Evolutionary conservation across 768 basidiomycete species (phyloP).

Genomic region (Termitomyces sp.): DNA sequence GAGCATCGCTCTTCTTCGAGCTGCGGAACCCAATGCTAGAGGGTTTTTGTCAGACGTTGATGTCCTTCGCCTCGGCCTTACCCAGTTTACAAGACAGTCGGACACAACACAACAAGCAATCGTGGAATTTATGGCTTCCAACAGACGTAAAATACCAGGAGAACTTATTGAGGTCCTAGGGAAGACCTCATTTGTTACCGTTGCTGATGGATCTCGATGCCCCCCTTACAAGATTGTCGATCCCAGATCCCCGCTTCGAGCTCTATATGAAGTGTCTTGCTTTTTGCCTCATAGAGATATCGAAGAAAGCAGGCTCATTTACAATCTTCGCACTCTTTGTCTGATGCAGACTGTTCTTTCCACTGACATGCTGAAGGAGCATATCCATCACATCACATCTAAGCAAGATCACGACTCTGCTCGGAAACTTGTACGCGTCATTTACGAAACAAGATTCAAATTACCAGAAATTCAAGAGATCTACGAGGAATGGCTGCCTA

Average conservation of each 20-base stretch:
- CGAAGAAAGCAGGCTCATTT: slow-evolving; percentile 12
- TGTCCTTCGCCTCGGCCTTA: slow-evolving; percentile 23
- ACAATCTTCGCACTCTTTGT: slow-evolving; percentile 17
- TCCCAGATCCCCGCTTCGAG: slow-evolving; percentile 25
- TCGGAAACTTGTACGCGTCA: slow-evolving; percentile 19
- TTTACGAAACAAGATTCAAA: slow-evolving; percentile 14
- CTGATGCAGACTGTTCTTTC: slow-evolving; percentile 29
- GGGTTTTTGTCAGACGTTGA: slow-evolving; percentile 18
- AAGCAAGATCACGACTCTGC: slow-evolving; percentile 11
- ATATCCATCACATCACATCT: slow-evolving; percentile 26
- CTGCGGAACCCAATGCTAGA: slow-evolving; percentile 20
- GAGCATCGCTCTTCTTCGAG: slow-evolving; percentile 17
- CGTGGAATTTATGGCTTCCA: slow-evolving; percentile 24
- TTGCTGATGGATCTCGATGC: slow-evolving; percentile 14
- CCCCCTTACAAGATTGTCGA: slow-evolving; percentile 27
- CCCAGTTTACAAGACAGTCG: slow-evolving; percentile 26
- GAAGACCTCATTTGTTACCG: slow-evolving; percentile 23
- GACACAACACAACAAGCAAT: slow-evolving; percentile 21
- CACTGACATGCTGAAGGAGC: slow-evolving; percentile 28
- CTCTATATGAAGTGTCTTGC: slow-evolving; percentile 19
- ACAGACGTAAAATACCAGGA: slow-evolving; percentile 21
- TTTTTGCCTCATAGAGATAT: slow-evolving; percentile 12
- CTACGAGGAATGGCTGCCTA: slow-evolving; percentile 35
- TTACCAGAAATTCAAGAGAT: slow-evolving; percentile 5
- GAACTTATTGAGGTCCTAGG: slow-evolving; percentile 21